Base-by-base conservation (phyloP, 768 basidiomycete genomes). In the Auriscalpium orientale region DNA sequence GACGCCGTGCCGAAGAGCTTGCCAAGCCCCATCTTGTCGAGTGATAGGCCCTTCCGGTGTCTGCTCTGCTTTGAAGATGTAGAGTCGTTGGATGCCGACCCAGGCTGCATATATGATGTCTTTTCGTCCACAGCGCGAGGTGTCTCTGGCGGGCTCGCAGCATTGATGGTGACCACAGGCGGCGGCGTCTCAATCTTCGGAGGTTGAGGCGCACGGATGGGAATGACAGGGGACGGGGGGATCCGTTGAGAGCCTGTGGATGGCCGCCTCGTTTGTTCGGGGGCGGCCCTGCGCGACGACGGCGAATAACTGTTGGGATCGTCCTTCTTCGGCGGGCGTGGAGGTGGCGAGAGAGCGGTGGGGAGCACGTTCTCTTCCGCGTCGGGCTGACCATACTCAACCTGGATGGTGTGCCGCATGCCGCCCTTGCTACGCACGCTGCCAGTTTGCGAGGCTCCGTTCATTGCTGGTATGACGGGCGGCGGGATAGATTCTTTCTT, bases 321-420 rank as follows among this genome's bases (percentile, higher is more conserved):
- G 40, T 43, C 40, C 3, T 43, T 43, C 40, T 43, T 43, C 44
- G 22, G 58, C 16, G 12, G 8, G 34, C 56, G 49, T 36, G 49
- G 46, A 38, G 35, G 6, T 11, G 56, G 51, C 18, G 33, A 33
- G 37, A 45, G 53, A 10, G 52, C 49, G 7, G 35, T 28, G 15
- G 56, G 15, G 12, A 49, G 46, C 8, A 8, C 40, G 13, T 46
- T 64, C 13, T 67, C 68, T 22, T 21, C 36, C 44, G 58, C 18
- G n/a, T 68, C 67, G 6, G 79, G 79, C 54, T 85, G 85, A 56
- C 87, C 89, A 64, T 98, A 98, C 71, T 99, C 97, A 57, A 98
- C 88, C 69, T 98, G 97, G 48, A 98, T 91, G 10, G 97, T 98
- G 70, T 98, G 94, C 49, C 93, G 76, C 70, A 89, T 85, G 53